A percentile compares a stretch with the other conserved stretches of the same genome.
These are phyloP conservation scores for Arachnomyces sp. DNA, from an alignment of 2,329 filamentous ascomycete genomes.

Conservation along the genomic window DNA sequence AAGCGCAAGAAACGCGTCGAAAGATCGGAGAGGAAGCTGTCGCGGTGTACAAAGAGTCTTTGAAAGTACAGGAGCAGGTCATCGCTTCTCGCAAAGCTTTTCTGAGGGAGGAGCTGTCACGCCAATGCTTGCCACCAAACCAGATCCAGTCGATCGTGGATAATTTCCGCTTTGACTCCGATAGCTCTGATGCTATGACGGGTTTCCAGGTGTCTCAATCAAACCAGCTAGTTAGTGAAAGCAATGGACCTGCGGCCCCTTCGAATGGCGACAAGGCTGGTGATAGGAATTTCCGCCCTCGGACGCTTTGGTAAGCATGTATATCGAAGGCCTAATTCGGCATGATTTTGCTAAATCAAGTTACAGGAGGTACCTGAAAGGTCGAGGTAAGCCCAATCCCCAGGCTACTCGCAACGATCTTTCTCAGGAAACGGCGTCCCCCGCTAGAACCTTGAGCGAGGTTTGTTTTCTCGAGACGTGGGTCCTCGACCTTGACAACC, in stretches of 20 bases:
- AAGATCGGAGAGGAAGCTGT: slow-evolving; percentile 3
- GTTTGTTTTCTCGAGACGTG: background rate
- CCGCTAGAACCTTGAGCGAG: background rate
- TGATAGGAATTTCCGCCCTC: background rate
- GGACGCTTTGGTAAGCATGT: background rate
- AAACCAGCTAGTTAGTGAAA: background rate
- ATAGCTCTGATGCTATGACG: too few species aligned
- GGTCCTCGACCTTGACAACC: slow-evolving; percentile 3
- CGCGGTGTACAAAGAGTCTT: slow-evolving; percentile 5
- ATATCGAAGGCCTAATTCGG: background rate
- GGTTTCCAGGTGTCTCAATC: too few species aligned
- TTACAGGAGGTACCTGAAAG: too few species aligned
- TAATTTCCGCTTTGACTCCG: background rate
- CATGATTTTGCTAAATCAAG: background rate
- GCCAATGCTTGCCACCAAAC: background rate
- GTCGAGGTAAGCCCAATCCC: background rate
- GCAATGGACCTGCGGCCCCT: background rate
- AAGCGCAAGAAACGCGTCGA: background rate
- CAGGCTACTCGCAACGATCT: background rate
- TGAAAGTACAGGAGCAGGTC: slow-evolving; percentile 1
- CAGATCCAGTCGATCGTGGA: slow-evolving; percentile 5
- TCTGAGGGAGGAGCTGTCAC: slow-evolving; percentile 2
- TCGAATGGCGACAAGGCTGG: background rate
- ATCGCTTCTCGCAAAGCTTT: background rate
- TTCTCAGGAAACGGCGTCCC: background rate